A percentile compares a stretch with the other conserved stretches of the same genome.
Evolutionary conservation across 257 asterid genomes (phyloP).

Genomic region (Fraxinus cuspidata): DNA sequence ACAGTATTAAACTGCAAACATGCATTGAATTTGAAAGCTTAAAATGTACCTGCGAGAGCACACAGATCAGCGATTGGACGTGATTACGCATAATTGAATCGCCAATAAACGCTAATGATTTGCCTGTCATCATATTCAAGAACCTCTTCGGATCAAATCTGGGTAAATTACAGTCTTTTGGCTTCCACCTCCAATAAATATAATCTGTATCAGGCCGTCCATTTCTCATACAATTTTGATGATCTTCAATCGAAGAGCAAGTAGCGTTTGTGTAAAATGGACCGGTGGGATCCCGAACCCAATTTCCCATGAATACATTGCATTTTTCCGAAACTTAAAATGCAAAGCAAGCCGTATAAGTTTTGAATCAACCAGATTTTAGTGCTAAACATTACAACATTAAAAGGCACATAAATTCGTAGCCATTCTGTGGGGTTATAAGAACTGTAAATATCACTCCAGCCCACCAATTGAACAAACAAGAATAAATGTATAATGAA

Average conservation of each 20-base stretch:
- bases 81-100: conserved; percentile 92
- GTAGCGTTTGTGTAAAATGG: conserved; percentile 61
- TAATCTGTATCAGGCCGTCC: conserved; percentile 74
- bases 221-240: conserved; percentile 75
- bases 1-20: no score
- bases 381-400: neutral
- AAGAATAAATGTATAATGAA: neutral
- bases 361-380: neutral
- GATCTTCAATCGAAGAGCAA: conserved; percentile 59
- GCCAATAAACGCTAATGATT: conserved; percentile 70
- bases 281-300: conserved; percentile 60
- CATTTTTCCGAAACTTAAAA: conserved; percentile 47
- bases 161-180: conserved; percentile 56
- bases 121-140: conserved; percentile 53
- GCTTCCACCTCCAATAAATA: conserved; percentile 83
- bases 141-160: conserved; percentile 53
- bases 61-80: conserved; percentile 73
- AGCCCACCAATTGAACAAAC: neutral
- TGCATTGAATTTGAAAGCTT: no score
- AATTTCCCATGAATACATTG: conserved; percentile 65
- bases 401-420: neutral
- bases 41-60: conserved; percentile 45
- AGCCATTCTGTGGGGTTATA: neutral
- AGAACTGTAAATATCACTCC: neutral
- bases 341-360: neutral